Evolutionary conservation across 1,284 basidiomycete genomes (phyloP), one percentile per base, ranked within the genome.

Genomic region (Apiotrichum akiyoshidainum): DNA sequence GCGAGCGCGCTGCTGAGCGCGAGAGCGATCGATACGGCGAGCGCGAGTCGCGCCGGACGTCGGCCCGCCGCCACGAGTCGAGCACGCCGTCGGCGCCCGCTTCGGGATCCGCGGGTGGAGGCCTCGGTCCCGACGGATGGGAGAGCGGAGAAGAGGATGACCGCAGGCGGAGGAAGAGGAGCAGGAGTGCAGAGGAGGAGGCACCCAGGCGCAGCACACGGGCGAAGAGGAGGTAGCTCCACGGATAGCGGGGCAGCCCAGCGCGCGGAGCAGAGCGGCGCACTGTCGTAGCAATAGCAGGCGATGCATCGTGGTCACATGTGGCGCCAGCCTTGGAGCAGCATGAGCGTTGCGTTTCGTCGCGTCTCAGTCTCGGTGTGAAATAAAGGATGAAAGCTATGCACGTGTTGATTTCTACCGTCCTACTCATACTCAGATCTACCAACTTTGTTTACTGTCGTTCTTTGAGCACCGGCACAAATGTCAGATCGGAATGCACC

Each of bases 101-200:
- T 51, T 21, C 13, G 56, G 53, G 14, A 42, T 39, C 31, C 16
- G 45, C 22, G 31, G 41, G 26, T 46, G 11, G 59, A 49, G 8
- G 63, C 55, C 2, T 46, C 66, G 31, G 70, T 65, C 16, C 68
- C 66, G 68, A 65, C 26, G 68, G 68, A 21, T 72, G 70, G 70
- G 68, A 70, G 46, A 58, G 63, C 19, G 66, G 58, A 13, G 59
- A 63, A 55, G 72, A 66, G 52, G 68, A 37, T 19, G 7, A 64
- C 42, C 57, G 66, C 39, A 50, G 66, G 46, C 46, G 63, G 35
- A 55, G 49, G 16, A 61, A 62, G 52, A 44, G 60, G 31, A 52
- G 55, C 17, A 39, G 63, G 22, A 59, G 55, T 22, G 40, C 51
- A 14, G 57, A 61, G 47, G 55, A 64, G 59, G 54, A 58, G 34